Conservation (phyloP, 2,329 filamentous ascomycete genomes). For the Cordyceps militaris region DNA sequence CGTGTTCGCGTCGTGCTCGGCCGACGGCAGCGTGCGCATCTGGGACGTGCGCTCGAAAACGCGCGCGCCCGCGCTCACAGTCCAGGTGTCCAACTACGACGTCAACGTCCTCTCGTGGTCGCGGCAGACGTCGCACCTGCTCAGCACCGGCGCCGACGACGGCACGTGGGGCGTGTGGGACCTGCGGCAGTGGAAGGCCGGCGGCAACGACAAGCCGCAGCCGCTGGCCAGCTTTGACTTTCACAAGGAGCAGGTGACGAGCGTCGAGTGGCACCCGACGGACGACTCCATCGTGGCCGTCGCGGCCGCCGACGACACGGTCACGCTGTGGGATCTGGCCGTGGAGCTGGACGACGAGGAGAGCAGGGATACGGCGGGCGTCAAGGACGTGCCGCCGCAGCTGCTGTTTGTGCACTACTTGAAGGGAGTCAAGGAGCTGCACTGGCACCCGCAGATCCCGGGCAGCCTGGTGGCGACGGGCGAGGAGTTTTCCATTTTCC, state of each 20-base stretch:
- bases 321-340: slow-evolving; percentile 93
- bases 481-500: slow-evolving; percentile 78
- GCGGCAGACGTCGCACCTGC: slow-evolving; percentile 74
- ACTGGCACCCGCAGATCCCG: slow-evolving; percentile 96
- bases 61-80: slow-evolving; percentile 76
- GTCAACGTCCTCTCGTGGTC: slow-evolving; percentile 98
- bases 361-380: slow-evolving; percentile 78
- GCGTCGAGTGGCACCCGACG: slow-evolving; percentile 93
- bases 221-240: slow-evolving; percentile 92
- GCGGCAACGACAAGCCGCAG: slow-evolving; percentile 51
- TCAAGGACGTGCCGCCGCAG: slow-evolving; percentile 88
- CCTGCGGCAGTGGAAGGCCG: slow-evolving; percentile 78
- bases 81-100: slow-evolving; percentile 76
- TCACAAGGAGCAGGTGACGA: slow-evolving; percentile 94
- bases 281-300: slow-evolving; percentile 95
- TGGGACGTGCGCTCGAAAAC: slow-evolving; percentile 94
- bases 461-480: slow-evolving; percentile 86
- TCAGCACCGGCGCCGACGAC: slow-evolving; percentile 89
- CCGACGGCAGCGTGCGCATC: slow-evolving; percentile 88
- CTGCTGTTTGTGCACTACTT: slow-evolving; percentile 95
- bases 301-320: slow-evolving; percentile 84
- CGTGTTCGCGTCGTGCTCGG: slow-evolving; percentile 90
- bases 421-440: slow-evolving; percentile 87
- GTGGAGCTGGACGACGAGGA: slow-evolving; percentile 97
- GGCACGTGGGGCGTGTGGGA: slow-evolving; percentile 97